phyloP scores from a whole-genome alignment of 2,329 filamentous ascomycete genomes.

The Calonectria honghensis region DNA sequence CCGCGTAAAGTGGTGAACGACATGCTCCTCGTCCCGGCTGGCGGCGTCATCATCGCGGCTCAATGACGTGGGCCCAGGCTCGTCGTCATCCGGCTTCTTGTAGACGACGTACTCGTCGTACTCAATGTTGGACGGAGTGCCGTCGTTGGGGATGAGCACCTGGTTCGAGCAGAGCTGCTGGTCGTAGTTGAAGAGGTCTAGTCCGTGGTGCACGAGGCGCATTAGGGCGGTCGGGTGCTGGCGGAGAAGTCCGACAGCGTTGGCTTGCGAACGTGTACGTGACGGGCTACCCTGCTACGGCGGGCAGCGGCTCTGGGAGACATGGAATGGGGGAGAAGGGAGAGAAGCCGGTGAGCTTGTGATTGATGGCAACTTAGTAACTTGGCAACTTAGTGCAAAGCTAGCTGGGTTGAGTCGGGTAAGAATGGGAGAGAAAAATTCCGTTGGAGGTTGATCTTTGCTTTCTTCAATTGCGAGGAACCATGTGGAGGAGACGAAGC shows the following conservation, averaged over 20 bases:
- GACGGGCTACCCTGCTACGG: constrained; percentile 51
- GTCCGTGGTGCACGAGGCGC: constrained; percentile 54
- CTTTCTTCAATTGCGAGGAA: background rate
- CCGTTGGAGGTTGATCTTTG: constrained; percentile 13
- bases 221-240: constrained; percentile 53
- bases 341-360: background rate
- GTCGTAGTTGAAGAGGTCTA: constrained; percentile 63
- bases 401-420: background rate
- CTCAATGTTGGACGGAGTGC: constrained; percentile 58
- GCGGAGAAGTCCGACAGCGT: constrained; percentile 52
- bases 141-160: constrained; percentile 57
- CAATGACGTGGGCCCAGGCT: constrained; percentile 34
- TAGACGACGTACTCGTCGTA: constrained; percentile 64
- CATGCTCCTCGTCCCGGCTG: constrained; percentile 51
- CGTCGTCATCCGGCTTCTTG: constrained; percentile 50
- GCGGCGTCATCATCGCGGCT: constrained; percentile 11
- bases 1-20: constrained; percentile 59
- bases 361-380: background rate
- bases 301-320: constrained; percentile 49
- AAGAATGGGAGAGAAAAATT: background rate
- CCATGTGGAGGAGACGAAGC: background rate
- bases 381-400: background rate
- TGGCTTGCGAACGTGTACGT: constrained; percentile 50
- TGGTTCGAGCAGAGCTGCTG: constrained; percentile 58
- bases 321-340: constrained; percentile 44